Conservation (phyloP, 75 land plant genomes). For the Pseudotsuga menziesii region DNA sequence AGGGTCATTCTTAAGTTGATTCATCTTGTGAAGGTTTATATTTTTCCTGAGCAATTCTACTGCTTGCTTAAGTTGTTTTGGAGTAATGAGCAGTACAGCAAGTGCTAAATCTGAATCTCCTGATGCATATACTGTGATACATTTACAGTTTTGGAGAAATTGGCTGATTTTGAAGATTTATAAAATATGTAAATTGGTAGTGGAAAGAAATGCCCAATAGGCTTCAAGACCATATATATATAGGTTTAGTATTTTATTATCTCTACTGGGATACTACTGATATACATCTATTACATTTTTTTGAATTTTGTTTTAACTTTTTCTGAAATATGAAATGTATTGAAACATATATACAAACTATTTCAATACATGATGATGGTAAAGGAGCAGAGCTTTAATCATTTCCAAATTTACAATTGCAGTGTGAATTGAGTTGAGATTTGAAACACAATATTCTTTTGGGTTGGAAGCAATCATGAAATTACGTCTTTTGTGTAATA, state of each 20-base stretch:
- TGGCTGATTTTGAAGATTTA: background rate
- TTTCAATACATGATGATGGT: background rate
- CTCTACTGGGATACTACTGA: background rate
- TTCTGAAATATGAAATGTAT: background rate
- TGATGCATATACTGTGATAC: background rate
- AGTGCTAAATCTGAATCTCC: background rate
- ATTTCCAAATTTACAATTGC: too few species aligned
- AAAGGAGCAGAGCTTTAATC: background rate
- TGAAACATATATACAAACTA: background rate
- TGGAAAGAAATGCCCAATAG: background rate
- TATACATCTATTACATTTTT: too few species aligned
- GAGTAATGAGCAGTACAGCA: background rate
- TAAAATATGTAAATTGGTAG: background rate
- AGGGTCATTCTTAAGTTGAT: background rate
- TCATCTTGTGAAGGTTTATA: background rate
- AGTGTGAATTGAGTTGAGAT: too few species aligned
- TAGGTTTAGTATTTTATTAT: background rate
- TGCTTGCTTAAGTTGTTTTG: background rate
- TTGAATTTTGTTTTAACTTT: too few species aligned
- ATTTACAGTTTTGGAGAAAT: background rate
- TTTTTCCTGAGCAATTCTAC: background rate
- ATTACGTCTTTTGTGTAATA: background rate
- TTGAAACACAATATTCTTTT: background rate
- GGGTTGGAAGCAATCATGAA: background rate
- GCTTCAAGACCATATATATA: background rate